Evolutionary conservation across 768 basidiomycete species (phyloP).

Genomic region (Phlebiopsis gigantea): DNA sequence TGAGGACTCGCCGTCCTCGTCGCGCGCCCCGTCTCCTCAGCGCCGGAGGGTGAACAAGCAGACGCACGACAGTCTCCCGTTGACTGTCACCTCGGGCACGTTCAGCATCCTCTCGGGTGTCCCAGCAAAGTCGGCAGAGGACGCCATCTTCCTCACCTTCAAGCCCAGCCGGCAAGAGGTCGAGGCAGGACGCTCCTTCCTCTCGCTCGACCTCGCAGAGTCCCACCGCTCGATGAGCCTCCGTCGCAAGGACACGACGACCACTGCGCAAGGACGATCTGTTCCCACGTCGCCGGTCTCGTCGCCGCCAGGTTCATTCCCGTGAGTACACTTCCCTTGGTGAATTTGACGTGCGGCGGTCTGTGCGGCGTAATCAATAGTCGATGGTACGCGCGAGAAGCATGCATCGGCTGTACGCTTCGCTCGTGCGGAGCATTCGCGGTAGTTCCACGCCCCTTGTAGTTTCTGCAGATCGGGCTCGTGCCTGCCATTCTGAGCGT

Average conservation of each 20-base stretch:
- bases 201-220: conserved; percentile 66
- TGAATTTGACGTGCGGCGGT: too few species aligned
- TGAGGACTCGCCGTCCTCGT: conserved; percentile 28
- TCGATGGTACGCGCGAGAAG: neutral
- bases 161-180: conserved; percentile 34
- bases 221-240: conserved; percentile 37
- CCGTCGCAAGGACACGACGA: conserved; percentile 28
- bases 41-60: conserved; percentile 4
- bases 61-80: conserved; percentile 18
- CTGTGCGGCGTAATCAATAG: neutral
- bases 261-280: conserved; percentile 10
- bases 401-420: neutral
- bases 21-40: conserved; percentile 24
- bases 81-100: conserved; percentile 16
- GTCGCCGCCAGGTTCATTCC: neutral
- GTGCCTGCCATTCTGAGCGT: neutral
- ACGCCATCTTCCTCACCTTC: conserved; percentile 45
- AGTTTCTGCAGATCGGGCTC: neutral
- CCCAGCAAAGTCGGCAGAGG: conserved; percentile 19
- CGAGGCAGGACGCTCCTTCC: conserved; percentile 45
- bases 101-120: conserved; percentile 14
- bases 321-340: conserved; percentile 5
- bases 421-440: neutral
- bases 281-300: conserved; percentile 16
- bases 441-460: neutral